Conservation (phyloP, 2,329 filamentous ascomycete genomes). For the Colletotrichum karsti region DNA sequence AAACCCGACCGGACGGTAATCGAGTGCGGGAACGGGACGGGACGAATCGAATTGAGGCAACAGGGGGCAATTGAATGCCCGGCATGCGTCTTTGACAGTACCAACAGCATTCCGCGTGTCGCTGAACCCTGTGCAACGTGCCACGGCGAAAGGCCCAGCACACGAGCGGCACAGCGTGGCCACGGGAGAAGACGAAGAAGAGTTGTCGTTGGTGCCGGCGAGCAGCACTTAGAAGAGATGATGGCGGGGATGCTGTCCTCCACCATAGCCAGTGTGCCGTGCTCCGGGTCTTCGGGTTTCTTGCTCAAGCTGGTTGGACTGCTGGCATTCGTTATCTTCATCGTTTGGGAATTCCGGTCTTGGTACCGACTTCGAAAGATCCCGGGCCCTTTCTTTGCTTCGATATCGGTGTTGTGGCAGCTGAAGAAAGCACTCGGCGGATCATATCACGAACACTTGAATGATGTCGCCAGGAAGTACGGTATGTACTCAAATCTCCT, state of each 20-base stretch:
- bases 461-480: slow-evolving; percentile 34
- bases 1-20: background rate
- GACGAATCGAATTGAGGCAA: background rate
- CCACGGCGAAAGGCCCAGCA: background rate
- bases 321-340: background rate
- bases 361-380: slow-evolving; percentile 39
- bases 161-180: background rate
- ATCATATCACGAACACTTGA: slow-evolving; percentile 36
- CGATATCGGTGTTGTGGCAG: slow-evolving; percentile 36
- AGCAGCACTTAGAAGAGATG: no score
- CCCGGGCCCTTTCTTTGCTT: slow-evolving; percentile 38
- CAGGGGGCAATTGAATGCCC: background rate
- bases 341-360: slow-evolving; percentile 31
- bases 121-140: background rate
- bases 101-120: background rate
- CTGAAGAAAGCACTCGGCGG: slow-evolving; percentile 33
- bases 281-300: background rate
- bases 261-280: background rate
- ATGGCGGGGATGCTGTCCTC: background rate
- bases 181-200: background rate
- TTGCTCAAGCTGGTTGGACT: background rate
- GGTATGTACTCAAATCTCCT: background rate
- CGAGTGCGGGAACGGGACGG: background rate
- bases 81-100: slow-evolving; percentile 9
- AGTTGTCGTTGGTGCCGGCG: no score